Base-by-base conservation (phyloP, 257 asterid species). In the Parsonsia alboflavescens region DNA sequence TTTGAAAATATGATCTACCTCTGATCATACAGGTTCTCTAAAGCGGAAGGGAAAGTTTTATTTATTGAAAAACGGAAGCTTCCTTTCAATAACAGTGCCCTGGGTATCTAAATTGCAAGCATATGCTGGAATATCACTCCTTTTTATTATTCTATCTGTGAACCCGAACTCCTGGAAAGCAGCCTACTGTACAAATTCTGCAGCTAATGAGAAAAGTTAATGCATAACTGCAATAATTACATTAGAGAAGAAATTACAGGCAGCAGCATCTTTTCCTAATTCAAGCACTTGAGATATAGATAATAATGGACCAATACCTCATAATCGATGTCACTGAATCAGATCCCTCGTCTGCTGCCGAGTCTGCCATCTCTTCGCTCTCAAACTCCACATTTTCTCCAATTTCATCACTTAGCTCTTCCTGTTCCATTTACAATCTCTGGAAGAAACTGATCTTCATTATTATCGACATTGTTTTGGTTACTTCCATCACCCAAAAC, bases 301-400 rank as follows among this genome's bases (percentile, higher is more conserved):
- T 61, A 54, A 16, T 44, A 61, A 76, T 28, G 79, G 69, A 68
- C 19, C 70, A 44, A 42, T 86, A 95, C 99, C 99, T 95, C 93
- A 82, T 82, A 84, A 77, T 79, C 89, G 58, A 80, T 63, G 82
- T 76, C 76, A 80, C 95, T 7, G 92, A 80, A 52, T 88, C 96
- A 66, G 93, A 88, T 52, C 85, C 85, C 75, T 87, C 85, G 61
- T 89, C 97, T 71, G 89, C 90, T 62, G 91, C 98, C 19, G 99
- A 95, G 84, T 95, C 99, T 63, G 91, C 91, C 98, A 95, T 95
- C 84, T 95, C 98, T 84, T 95, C 99, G 36, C 91, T 84, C 89
- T 95, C 99, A 81, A 95, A 95, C 86, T 95, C 99, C 24, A 95
- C 97, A 68, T 89, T 85, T 76, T 86, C 98, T 74, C 85, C 95